Conservation (phyloP, 2,329 filamentous ascomycete genomes). For the Moelleriella libera region DNA sequence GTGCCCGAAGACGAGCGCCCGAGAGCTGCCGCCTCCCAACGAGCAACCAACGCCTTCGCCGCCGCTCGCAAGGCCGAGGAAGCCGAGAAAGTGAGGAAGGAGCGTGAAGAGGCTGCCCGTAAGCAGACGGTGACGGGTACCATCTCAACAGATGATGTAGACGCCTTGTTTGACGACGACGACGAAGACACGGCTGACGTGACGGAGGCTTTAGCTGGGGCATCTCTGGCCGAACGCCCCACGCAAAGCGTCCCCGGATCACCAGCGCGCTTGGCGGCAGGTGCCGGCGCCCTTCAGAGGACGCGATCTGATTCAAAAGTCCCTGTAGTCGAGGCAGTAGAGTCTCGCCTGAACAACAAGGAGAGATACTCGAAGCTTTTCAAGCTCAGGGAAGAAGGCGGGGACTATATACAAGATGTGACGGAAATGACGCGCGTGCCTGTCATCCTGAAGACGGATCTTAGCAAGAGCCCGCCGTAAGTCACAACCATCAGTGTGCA, state of each 20-base stretch:
- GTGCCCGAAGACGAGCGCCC: conserved; percentile 94
- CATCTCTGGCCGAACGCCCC: conserved; percentile 75
- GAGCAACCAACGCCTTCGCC: conserved; percentile 60
- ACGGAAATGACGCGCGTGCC: conserved; percentile 95
- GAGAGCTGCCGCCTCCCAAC: conserved; percentile 61
- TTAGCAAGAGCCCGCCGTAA: conserved; percentile 98
- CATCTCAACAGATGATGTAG: conserved; percentile 82
- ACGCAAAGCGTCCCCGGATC: conserved; percentile 94
- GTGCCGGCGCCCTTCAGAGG: conserved; percentile 59
- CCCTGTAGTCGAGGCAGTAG: conserved; percentile 57
- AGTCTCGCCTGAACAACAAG: conserved; percentile 76
- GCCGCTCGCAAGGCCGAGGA: conserved; percentile 71
- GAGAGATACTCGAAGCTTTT: conserved; percentile 92
- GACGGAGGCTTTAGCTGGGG: conserved; percentile 82
- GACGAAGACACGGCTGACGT: conserved; percentile 78
- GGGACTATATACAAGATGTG: conserved; percentile 96
- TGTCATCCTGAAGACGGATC: conserved; percentile 96
- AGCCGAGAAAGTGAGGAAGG: conserved; percentile 66
- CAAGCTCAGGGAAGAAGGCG: conserved; percentile 77
- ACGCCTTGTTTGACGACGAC: conserved; percentile 92
- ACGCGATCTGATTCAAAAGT: conserved; percentile 93
- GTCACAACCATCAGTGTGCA: conserved; percentile 26
- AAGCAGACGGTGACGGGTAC: conserved; percentile 92
- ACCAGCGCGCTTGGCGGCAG: conserved; percentile 61
- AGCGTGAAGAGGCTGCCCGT: conserved; percentile 79